Base-by-base conservation (phyloP, 805 yeast genomes). In the Saccharomycopsis fermentans region DNA sequence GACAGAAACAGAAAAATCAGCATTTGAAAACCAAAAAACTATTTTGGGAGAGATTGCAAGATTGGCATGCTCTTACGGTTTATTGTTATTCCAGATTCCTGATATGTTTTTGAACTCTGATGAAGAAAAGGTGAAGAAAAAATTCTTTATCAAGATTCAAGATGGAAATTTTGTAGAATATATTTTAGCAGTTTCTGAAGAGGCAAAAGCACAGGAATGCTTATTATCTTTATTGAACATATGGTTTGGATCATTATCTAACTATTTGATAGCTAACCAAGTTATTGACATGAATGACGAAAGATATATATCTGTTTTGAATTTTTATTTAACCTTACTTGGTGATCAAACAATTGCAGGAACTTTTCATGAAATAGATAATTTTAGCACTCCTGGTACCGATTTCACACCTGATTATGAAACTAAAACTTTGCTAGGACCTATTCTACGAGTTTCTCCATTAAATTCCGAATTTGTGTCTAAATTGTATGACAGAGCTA, bases 401-500 rank as follows among this genome's bases (percentile, higher is more conserved):
- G 17, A 70, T 74, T 55, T 63, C 8, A 26, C 43, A 6, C 53
- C 57, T 39, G 27, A 21, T 26, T 55, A 32, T 34, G 95, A 87
- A 66, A 72, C 73, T 16, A 74, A 75, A 26, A 81, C 96, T 0
- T 70, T 88, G 17, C 71, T 92, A 57, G 98, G 97, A 2, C 86
- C 96, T 6, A 74, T 90, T 34, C 77, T 89, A 57, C 75, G 84
- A 59, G 71, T 90, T 24, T 87, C 96, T 0, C 96, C 97, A 0
- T 71, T 90, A 53, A 76, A 78, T 2, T 70, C 76, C n/a, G 73
- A 75, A 24, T 79, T 82, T 0, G 69, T 77, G 0, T 65, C 73
- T 17, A 80, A 78, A 60, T 82, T 83, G 63, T 77, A 73, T 58
- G 67, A 63, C 19, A 62, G 62, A 39, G 70, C 47, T 9, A 21